A percentile compares a stretch with the other conserved stretches of the same genome.
Conservation (phyloP, 2,329 filamentous ascomycete genomes). For the Calonectria pauciramosa region DNA sequence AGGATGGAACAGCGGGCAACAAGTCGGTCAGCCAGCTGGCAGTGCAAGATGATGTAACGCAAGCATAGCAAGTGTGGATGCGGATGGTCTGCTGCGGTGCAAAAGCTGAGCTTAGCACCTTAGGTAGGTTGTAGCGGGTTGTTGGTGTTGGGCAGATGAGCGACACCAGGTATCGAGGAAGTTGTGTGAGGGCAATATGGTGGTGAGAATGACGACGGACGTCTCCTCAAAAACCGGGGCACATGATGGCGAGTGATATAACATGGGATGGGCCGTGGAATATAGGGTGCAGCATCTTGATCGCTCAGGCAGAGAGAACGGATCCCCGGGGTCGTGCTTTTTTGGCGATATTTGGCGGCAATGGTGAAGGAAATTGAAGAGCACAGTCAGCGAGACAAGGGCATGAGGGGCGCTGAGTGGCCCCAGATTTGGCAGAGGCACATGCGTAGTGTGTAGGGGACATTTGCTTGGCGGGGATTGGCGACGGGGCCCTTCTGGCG, state of each 20-base stretch:
- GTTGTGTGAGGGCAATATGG: neutral
- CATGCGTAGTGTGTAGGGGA: neutral
- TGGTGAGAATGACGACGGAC: neutral
- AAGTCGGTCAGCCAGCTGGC: conserved; percentile 14
- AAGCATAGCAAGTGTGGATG: neutral
- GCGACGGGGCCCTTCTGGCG: neutral
- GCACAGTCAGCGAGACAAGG: neutral
- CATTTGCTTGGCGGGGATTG: neutral
- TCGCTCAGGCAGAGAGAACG: neutral
- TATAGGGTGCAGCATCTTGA: neutral
- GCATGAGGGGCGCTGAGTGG: conserved; percentile 13
- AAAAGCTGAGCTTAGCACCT: neutral
- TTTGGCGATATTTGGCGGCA: neutral
- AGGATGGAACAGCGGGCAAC: neutral
- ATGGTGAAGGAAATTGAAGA: neutral
- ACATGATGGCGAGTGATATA: neutral
- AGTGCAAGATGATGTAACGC: conserved; percentile 24
- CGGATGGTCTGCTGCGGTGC: neutral
- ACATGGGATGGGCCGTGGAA: neutral
- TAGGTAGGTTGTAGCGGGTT: conserved; percentile 10
- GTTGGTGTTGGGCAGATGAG: conserved; percentile 9
- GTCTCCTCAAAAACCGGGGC: neutral
- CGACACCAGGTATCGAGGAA: neutral
- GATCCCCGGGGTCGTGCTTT: neutral
- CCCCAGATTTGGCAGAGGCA: conserved; percentile 3